A percentile compares a stretch with the other conserved stretches of the same genome.
Evolutionary conservation across 78 protist genomes (phyloP).

Genomic region (Dictyostelium brefeldianum): DNA sequence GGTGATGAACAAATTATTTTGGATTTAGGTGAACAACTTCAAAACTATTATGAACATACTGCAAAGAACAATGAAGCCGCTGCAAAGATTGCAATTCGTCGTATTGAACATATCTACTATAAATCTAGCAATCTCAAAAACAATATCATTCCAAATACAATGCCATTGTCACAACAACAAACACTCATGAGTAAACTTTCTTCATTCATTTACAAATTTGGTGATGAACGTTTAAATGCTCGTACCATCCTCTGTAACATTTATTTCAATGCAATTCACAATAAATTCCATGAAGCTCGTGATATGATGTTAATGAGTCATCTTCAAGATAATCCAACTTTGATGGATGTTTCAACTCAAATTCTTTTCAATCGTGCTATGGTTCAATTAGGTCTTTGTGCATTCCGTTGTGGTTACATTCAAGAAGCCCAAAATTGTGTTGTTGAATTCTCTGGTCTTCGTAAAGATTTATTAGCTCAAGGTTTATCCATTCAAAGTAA

Average conservation of each 20-base stretch:
- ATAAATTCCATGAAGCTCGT: constrained; percentile 91
- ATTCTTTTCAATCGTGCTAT: constrained; percentile 96
- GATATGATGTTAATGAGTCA: constrained; percentile 95
- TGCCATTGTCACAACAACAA: not conserved
- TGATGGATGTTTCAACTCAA: constrained; percentile 83
- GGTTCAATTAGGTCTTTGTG: constrained; percentile 97
- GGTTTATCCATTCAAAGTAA: constrained; percentile 69
- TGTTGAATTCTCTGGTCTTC: constrained; percentile 76
- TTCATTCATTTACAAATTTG: constrained; percentile 79
- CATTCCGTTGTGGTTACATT: constrained; percentile 95
- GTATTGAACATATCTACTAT: constrained; percentile 88
- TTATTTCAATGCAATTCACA: constrained; percentile 88
- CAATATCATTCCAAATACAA: constrained; percentile 5
- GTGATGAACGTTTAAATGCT: constrained; percentile 86
- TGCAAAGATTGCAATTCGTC: constrained; percentile 72
- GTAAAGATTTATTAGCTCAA: constrained; percentile 95
- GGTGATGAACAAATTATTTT: constrained; percentile 81
- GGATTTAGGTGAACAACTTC: constrained; percentile 39
- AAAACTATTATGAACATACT: constrained; percentile 60
- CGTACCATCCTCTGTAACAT: constrained; percentile 90
- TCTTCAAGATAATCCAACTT: constrained; percentile 88
- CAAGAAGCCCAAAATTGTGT: constrained; percentile 92
- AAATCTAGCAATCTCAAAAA: constrained; percentile 15
- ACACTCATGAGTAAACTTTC: constrained; percentile 54
- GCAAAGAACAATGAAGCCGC: not conserved